A percentile compares a stretch with the other conserved stretches of the same genome.
phyloP scores from a whole-genome alignment of 371 early-diverging fungal species.

The Blakeslea trispora region DNA sequence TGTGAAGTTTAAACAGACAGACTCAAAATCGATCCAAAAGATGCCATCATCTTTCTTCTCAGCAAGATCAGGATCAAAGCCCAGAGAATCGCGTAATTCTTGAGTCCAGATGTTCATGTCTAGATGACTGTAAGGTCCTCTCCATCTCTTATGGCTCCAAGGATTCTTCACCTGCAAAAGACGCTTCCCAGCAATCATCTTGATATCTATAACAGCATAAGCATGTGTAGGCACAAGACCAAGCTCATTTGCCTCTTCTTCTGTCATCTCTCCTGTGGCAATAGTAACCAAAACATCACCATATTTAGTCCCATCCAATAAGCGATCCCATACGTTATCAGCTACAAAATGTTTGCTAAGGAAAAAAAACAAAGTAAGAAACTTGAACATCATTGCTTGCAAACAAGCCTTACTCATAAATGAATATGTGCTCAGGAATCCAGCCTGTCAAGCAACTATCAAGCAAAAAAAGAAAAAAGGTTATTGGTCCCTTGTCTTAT shows the following conservation, averaged over 20 bases:
- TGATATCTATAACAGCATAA: slow-evolving; percentile 80
- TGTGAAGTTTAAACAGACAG: slow-evolving; percentile 75
- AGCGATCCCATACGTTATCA: slow-evolving; percentile 75
- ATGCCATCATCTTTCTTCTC: slow-evolving; percentile 73
- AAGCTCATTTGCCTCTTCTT: slow-evolving; percentile 62
- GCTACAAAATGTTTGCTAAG: slow-evolving; percentile 58
- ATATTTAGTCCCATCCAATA: slow-evolving; percentile 66
- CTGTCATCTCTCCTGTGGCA: slow-evolving; percentile 75
- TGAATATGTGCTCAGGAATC: slow-evolving; percentile 91
- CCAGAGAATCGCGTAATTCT: slow-evolving; percentile 60
- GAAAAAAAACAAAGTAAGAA: not conserved
- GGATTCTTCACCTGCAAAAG: slow-evolving; percentile 82
- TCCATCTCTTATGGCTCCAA: slow-evolving; percentile 89
- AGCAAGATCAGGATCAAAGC: slow-evolving; percentile 72
- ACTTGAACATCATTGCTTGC: not conserved
- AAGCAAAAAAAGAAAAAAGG: slow-evolving; percentile 1
- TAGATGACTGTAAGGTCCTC: slow-evolving; percentile 76
- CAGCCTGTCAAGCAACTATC: slow-evolving; percentile 82
- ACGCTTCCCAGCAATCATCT: slow-evolving; percentile 30
- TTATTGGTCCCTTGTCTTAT: not conserved
- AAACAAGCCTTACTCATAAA: slow-evolving; percentile 59
- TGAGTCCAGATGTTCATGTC: slow-evolving; percentile 76
- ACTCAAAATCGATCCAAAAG: slow-evolving; percentile 88
- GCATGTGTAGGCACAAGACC: slow-evolving; percentile 89
- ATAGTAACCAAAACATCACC: slow-evolving; percentile 69